phyloP scores from a whole-genome alignment of 345 rosid species.

The Psidium guajava region DNA sequence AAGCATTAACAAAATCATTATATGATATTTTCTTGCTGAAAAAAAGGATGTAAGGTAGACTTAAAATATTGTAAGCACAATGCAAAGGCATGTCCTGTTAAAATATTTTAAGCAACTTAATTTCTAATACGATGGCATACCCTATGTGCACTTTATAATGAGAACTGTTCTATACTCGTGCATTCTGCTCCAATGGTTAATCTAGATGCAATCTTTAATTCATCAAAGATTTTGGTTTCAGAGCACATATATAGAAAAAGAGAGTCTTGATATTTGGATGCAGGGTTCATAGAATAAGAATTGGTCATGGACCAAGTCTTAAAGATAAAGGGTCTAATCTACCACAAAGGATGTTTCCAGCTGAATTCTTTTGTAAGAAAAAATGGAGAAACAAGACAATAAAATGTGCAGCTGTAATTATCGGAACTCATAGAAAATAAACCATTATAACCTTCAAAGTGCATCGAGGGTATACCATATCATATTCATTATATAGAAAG shows the following conservation, averaged over 20 bases:
- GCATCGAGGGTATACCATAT: background rate
- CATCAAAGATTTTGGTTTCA: background rate
- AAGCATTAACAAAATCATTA: background rate
- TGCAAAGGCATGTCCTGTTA: background rate
- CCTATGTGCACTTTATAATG: background rate
- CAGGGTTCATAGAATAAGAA: background rate
- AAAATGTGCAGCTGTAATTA: background rate
- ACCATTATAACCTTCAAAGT: background rate
- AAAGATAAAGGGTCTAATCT: background rate
- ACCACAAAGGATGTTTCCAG: background rate
- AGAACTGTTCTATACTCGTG: background rate
- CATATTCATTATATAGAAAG: background rate
- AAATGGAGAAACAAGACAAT: background rate
- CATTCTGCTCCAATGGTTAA: background rate
- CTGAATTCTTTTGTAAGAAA: background rate
- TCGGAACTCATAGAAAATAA: background rate
- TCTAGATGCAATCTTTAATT: background rate
- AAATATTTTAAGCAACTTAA: background rate
- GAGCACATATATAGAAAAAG: background rate
- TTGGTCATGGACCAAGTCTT: background rate
- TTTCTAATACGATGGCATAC: background rate
- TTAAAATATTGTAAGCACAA: background rate
- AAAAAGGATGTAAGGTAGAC: background rate
- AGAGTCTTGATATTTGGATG: background rate
- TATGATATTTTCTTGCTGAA: background rate